A percentile compares a stretch with the other conserved stretches of the same genome.
Conservation (phyloP, 257 asterid species). For the Capsicum rhomboideum region DNA sequence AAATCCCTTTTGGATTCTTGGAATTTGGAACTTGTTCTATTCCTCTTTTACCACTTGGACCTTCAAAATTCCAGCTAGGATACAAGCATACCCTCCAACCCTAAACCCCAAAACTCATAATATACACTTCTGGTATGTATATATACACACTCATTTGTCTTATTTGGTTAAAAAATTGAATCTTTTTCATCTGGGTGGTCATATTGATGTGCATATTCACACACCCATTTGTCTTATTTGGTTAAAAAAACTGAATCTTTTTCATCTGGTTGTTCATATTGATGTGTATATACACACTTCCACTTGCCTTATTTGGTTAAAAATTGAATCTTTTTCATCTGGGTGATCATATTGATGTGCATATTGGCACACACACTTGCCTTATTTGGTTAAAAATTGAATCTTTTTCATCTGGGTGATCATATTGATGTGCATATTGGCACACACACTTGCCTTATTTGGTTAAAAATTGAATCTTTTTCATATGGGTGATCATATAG, state of each 20-base stretch:
- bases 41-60: background rate
- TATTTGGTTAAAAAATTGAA: background rate
- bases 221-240: background rate
- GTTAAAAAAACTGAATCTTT: background rate
- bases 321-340: background rate
- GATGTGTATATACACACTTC: background rate
- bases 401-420: background rate
- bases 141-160: background rate
- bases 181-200: background rate
- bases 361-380: background rate
- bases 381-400: background rate
- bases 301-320: background rate
- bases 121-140: background rate
- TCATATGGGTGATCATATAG: background rate
- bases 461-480: background rate
- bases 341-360: background rate
- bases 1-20: background rate
- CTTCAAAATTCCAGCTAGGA: background rate
- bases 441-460: background rate
- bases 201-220: background rate
- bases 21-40: background rate
- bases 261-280: background rate
- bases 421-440: background rate
- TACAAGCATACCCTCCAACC: background rate
- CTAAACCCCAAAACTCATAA: background rate